Evolutionary conservation across 768 basidiomycete species (phyloP).

Genomic region (Tulasnella sp.): DNA sequence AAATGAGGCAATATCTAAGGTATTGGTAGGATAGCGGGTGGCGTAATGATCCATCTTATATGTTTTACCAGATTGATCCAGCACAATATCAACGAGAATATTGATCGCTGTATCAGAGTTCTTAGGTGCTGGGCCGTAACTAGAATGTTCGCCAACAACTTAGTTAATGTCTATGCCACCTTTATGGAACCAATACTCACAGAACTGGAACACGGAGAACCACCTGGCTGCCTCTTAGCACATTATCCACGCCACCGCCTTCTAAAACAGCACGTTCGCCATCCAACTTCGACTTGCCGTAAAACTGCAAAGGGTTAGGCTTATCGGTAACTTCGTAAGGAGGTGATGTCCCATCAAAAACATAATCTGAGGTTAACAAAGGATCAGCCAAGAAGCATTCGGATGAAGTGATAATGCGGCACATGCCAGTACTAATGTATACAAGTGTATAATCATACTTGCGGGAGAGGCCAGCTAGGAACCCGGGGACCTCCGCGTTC

Average conservation of each 20-base stretch:
- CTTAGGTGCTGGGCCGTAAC: constrained; percentile 74
- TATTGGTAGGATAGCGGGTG: constrained; percentile 84
- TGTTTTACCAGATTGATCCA: constrained; percentile 71
- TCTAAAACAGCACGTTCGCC: constrained; percentile 77
- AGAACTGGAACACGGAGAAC: constrained; percentile 85
- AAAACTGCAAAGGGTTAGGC: constrained; percentile 78
- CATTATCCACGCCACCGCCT: too few species aligned
- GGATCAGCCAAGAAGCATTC: background rate
- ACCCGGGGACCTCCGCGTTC: constrained; percentile 62
- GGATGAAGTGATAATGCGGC: background rate
- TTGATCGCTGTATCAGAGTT: constrained; percentile 88
- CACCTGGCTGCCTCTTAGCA: constrained; percentile 32
- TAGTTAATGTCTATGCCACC: constrained; percentile 4
- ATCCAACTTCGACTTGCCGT: constrained; percentile 75
- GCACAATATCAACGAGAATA: constrained; percentile 71
- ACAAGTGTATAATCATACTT: constrained; percentile 55
- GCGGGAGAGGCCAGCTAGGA: constrained; percentile 52
- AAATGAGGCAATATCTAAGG: constrained; percentile 74
- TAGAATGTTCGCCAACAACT: constrained; percentile 23
- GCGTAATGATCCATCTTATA: constrained; percentile 97
- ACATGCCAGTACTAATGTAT: constrained; percentile 74
- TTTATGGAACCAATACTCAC: constrained; percentile 32
- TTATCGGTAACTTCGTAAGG: constrained; percentile 65
- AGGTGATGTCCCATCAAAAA: constrained; percentile 87
- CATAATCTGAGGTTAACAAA: constrained; percentile 53